Evolutionary conservation across 1,139 yeast genomes (phyloP).

Genomic region (Yamadazyma siamensis): DNA sequence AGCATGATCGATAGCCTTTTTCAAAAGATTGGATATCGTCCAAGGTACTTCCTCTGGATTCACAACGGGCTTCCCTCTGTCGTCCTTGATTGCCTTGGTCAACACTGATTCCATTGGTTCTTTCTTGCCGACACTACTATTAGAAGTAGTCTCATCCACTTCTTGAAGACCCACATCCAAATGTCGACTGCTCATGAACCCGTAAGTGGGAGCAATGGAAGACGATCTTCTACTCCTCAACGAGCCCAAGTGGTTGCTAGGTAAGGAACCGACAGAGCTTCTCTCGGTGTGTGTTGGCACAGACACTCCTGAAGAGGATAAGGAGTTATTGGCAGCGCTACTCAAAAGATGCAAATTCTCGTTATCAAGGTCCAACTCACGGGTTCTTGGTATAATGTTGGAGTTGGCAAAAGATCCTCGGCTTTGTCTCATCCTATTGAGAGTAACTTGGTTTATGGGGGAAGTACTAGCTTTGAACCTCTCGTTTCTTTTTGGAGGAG

Average conservation of each 20-base stretch:
- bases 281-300: conserved; percentile 4
- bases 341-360: conserved; percentile 41
- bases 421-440: conserved; percentile 7
- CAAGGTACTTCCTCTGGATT: conserved; percentile 21
- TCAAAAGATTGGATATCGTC: conserved; percentile 28
- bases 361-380: conserved; percentile 30
- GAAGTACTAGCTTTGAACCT: conserved; percentile 6
- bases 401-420: conserved; percentile 8
- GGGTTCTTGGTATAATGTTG: conserved; percentile 3
- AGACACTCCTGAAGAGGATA: conserved; percentile 13
- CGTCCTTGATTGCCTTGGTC: conserved; percentile 27
- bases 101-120: conserved; percentile 22
- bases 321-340: conserved; percentile 18
- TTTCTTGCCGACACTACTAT: conserved; percentile 3
- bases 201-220: conserved; percentile 17
- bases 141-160: conserved; percentile 12
- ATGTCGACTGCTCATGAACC: conserved; percentile 12
- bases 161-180: conserved; percentile 12
- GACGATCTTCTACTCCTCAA: conserved; percentile 23
- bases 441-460: conserved; percentile 9
- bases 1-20: conserved; percentile 52
- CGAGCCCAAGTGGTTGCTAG: conserved; percentile 15
- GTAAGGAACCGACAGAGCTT: conserved; percentile 12
- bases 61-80: conserved; percentile 1
- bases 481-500: conserved; percentile 6